Percentiles rank a stretch among this genome's conserved stretches.
These are phyloP conservation scores for Diplotaxis tenuifolia DNA, from an alignment of 345 rosid species.

Conservation along the genomic window DNA sequence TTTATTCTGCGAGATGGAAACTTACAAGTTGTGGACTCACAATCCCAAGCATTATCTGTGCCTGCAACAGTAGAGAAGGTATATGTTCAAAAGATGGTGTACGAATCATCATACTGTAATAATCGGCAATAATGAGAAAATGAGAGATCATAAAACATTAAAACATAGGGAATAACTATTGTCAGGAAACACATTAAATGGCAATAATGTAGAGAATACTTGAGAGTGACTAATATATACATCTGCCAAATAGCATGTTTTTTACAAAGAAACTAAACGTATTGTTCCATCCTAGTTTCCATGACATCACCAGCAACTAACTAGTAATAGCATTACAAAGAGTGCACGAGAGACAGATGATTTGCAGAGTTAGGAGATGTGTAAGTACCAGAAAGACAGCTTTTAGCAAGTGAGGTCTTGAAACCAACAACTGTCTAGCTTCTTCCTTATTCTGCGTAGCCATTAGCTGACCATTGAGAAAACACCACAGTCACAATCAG, in stretches of 20 bases:
- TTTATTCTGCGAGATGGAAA: slow-evolving; percentile 24
- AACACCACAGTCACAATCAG: slow-evolving; percentile 9
- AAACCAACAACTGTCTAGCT: slow-evolving; percentile 71
- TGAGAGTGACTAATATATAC: not conserved
- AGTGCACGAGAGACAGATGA: not conserved
- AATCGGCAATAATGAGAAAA: not conserved
- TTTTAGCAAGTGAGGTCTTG: slow-evolving; percentile 73
- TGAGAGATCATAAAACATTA: not conserved
- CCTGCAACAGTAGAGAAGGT: slow-evolving; percentile 45
- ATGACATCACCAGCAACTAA: not conserved
- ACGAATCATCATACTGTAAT: not conserved
- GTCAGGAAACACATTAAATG: too few species aligned
- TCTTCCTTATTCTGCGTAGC: slow-evolving; percentile 67
- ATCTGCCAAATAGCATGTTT: not conserved
- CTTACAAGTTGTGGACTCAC: slow-evolving; percentile 79
- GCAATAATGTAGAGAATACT: not conserved
- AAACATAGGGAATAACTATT: too few species aligned
- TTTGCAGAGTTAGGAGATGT: not conserved
- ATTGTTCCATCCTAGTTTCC: not conserved
- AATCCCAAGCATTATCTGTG: slow-evolving; percentile 84
- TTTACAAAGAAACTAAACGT: not conserved
- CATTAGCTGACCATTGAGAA: slow-evolving; percentile 50
- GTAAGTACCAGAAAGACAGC: slow-evolving; percentile 78
- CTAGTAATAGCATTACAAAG: not conserved
- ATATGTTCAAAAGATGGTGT: slow-evolving; percentile 20